Conservation (phyloP, 169 alveolate species). For the Nephromyces sp. region DNA sequence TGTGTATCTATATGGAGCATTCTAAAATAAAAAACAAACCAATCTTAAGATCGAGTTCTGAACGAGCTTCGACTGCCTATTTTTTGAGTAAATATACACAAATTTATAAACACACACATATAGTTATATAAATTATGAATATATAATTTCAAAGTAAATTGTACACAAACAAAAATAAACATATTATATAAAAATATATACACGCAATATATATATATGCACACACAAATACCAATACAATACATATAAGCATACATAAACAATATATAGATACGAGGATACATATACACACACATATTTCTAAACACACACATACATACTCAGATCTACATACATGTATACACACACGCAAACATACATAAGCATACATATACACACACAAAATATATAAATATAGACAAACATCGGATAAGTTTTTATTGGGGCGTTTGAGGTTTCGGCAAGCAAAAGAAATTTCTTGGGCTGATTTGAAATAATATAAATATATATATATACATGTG, state of each 20-base stretch:
- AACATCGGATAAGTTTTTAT: conserved; percentile 61
- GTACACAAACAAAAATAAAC: background rate
- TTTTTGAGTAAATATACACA: background rate
- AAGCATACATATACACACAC: background rate
- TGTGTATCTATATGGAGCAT: too few species aligned
- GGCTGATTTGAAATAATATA: too few species aligned
- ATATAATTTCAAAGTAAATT: background rate
- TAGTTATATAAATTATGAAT: background rate
- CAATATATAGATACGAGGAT: background rate
- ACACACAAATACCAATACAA: too few species aligned
- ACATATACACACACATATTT: background rate
- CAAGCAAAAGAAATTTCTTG: conserved; percentile 72
- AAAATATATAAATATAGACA: background rate
- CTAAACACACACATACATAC: conserved; percentile 7
- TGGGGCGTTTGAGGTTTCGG: conserved; percentile 66
- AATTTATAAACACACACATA: background rate
- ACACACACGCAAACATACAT: background rate
- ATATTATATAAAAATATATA: background rate
- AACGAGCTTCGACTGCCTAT: conserved; percentile 80
- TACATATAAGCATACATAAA: too few species aligned
- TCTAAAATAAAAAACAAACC: too few species aligned
- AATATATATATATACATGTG: too few species aligned
- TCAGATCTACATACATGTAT: background rate
- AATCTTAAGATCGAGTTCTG: conserved; percentile 83
- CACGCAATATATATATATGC: background rate